Evolutionary conservation across 2,329 filamentous ascomycete genomes (phyloP), one percentile per base, ranked within the genome.

Genomic region (Orbilia oligospora): DNA sequence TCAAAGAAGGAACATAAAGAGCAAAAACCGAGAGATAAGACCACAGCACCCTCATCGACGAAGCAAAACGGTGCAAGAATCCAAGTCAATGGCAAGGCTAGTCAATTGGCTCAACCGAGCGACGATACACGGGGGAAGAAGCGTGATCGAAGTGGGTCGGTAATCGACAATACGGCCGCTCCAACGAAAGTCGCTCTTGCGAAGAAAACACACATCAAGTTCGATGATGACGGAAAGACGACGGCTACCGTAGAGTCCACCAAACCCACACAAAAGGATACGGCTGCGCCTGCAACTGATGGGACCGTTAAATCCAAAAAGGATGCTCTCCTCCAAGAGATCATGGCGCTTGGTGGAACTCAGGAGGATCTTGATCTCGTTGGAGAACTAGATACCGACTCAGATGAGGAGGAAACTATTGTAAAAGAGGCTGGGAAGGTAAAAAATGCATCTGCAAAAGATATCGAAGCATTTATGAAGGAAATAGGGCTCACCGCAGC

Each of bases 341-440:
- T 92, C 79, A 86, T 87, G 80, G 89, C 89, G 14, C 85, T 92
- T 0, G 90, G 90, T 2, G 90, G 90, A 14, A 89, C 91, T 67
- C 89, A 91, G 83, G 86, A 89, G 49, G 90, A 92, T 80, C 83
- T 91, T 51, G 88, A 89, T 41, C 86, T 92, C 38, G 87, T 92
- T 67, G 88, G 87, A 49, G 88, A 88, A 75, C 84, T 87, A 5
- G 85, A 86, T 79, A 89, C 87, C 0, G 87, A 87, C 70, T 85
- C 86, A 20, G 87, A 88, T 49, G 86, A 85, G 27, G 83, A 84
- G 12, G 82, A 82, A 24, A 83, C 72, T 4, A 82, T 82, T 12
- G 82, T 82, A 12, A 84, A 84, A 56, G 83, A 83, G 41, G 81
- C 84, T 16, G 81, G 61, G 22, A 81, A 81, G 36, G 63, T 85